These are phyloP conservation scores for Zygosaccharomyces gambellarensis DNA, from an alignment of 805 yeast species.

Conservation along the genomic window DNA sequence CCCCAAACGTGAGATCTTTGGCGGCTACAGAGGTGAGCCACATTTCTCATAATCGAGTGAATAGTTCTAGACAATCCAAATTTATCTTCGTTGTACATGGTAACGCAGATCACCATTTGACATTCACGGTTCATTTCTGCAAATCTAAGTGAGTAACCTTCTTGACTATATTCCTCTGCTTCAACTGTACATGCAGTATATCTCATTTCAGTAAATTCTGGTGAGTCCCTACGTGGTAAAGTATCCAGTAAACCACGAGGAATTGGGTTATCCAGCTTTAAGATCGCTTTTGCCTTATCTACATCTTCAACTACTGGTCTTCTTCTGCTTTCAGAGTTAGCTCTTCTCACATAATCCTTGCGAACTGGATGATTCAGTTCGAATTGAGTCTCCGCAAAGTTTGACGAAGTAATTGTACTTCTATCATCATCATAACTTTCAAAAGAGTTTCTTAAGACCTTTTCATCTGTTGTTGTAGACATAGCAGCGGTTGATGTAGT, in stretches of 20 bases:
- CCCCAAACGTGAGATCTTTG: slow-evolving; percentile 89
- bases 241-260: slow-evolving; percentile 84
- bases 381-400: slow-evolving; percentile 35
- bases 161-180: slow-evolving; percentile 75
- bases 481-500: slow-evolving; percentile 27
- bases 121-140: slow-evolving; percentile 86
- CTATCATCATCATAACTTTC: slow-evolving; percentile 42
- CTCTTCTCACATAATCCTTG: slow-evolving; percentile 42
- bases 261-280: slow-evolving; percentile 89
- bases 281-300: slow-evolving; percentile 57
- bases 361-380: slow-evolving; percentile 36
- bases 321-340: slow-evolving; percentile 63
- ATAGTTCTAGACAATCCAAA: slow-evolving; percentile 83
- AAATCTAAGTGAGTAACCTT: slow-evolving; percentile 83
- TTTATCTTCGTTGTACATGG: slow-evolving; percentile 98
- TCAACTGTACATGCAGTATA: slow-evolving; percentile 95
- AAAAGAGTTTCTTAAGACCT: slow-evolving; percentile 51
- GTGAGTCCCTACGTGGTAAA: slow-evolving; percentile 80
- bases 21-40: slow-evolving; percentile 81
- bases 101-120: slow-evolving; percentile 85
- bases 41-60: slow-evolving; percentile 90
- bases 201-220: slow-evolving; percentile 93
- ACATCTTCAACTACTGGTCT: slow-evolving; percentile 40
- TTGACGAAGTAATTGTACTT: slow-evolving; percentile 32
- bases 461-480: slow-evolving; percentile 23